Evolutionary conservation across 495 filamentous ascomycete species (phyloP), one percentile per base, ranked within the genome.

Genomic region (Podospora sp.): DNA sequence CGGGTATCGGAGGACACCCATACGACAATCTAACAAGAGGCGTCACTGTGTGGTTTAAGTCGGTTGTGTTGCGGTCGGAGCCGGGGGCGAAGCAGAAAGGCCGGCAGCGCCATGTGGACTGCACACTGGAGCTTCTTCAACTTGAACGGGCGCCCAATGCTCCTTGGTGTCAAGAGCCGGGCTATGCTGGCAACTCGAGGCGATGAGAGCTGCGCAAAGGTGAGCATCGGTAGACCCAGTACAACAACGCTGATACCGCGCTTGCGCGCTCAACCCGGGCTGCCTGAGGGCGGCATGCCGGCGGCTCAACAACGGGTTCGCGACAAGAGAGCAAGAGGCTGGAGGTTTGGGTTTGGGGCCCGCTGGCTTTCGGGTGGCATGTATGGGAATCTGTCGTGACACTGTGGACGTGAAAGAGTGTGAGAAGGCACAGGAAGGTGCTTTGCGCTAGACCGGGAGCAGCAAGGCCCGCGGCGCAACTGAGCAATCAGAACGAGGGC

Each of bases 401-500:
- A 73, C 73, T 70, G 73, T 75, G 60, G 24, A 65, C 49, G 65
- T 58, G 26, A 62, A 33, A 55, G 58, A 67, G 68, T 12, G 68
- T 62, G 68, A 66, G 63, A 60, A 50, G 24, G 22, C 53, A 62
- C 64, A 62, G 63, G 40, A 65, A 69, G 65, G 56, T 66, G 69
- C 68, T 57, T 56, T 18, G 51, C 64, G 62, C 70, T 71, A 73
- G 21, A 25, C 68, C 64, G 14, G 21, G 53, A 68, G 16, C 35
- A 66, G 68, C 52, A 74, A 73, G 58, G 68, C 46, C 65, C 26
- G 58, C 29, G 24, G 53, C 62, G 65, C 9, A 57, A 59, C 70
- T 71, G 73, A 68, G 40, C 73, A 76, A 74, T 76, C 68, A 76
- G 70, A 74, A 59, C 27, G 60, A 73, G 60, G 62, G 46, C 66